These are phyloP conservation scores for Coemansia sp. DNA, from an alignment of 192 early-diverging fungal species.

Conservation along the genomic window DNA sequence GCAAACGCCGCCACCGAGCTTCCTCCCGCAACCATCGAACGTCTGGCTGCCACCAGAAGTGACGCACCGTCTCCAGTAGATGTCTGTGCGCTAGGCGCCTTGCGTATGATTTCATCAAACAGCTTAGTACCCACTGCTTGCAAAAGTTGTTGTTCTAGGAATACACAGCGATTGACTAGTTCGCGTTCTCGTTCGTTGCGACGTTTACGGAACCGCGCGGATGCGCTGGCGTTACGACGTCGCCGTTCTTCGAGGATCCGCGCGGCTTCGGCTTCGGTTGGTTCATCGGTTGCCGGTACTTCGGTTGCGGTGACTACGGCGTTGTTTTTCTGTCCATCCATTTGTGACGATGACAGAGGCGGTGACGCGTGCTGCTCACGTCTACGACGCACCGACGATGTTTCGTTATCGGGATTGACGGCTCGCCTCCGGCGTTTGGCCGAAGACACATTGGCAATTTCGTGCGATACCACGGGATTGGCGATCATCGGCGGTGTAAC, in stretches of 20 bases:
- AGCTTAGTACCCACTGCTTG: conserved; percentile 17
- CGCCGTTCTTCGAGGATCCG: conserved; percentile 62
- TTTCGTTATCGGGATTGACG: not conserved
- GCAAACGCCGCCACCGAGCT: not conserved
- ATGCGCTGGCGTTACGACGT: conserved; percentile 64
- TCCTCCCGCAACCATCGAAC: not conserved
- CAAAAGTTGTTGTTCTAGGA: conserved; percentile 50
- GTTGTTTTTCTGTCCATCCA: not conserved
- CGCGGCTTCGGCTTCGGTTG: conserved; percentile 22
- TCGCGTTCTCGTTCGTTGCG: conserved; percentile 65
- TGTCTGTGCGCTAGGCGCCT: conserved; percentile 18
- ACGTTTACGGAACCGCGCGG: conserved; percentile 64
- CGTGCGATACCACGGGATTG: not conserved
- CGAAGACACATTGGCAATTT: not conserved
- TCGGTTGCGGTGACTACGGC: not conserved
- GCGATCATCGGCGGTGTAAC: not conserved
- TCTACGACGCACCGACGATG: not conserved
- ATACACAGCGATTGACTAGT: conserved; percentile 56
- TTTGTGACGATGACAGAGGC: not conserved
- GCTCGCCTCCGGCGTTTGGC: conserved; percentile 4
- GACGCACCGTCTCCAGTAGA: not conserved
- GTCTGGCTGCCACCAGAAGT: not conserved
- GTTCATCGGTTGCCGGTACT: not conserved
- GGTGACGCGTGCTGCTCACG: not conserved
- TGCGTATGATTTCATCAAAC: conserved; percentile 39